Evolutionary conservation across 83 land plant genomes (phyloP), one percentile per base, ranked within the genome.

Genomic region (Picea abies): DNA sequence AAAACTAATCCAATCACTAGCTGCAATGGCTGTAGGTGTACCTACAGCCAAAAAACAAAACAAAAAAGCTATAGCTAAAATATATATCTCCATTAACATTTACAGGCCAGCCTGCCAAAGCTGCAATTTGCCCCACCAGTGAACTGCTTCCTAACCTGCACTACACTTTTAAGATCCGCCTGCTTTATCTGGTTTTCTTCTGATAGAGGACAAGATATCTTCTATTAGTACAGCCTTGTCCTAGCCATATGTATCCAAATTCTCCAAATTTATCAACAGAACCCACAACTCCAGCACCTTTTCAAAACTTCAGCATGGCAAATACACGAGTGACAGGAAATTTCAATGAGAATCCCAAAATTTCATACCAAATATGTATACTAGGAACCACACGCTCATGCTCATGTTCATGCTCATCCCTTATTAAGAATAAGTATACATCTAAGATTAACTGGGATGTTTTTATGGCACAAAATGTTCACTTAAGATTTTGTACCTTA

Each of bases 241-340:
- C 76, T 20, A 72, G 76, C 76, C 78, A 76, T 52, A 17, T 60
- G 25, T 29, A 23, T 76, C 78, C 78, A 76, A 23, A 60, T 76
- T 52, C 78, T 76, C 68, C 9, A 0, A 58, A 52, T 47, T 47
- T 52, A 22, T 16, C 60, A 23, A 52, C 56, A 12, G 52, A 75
- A 52, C 29, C 26, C 78, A 22, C 16, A 49, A 22, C 35, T 76
- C 25, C 32, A 29, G 60, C 17, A 49, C 19, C 12, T 49, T 76
- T n/a, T 12, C 14, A 49, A 22, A 39, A 20, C 52, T 44, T 72
- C 26, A 23, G 20, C 26, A 32, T n/a, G 25, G n/a, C 3, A 76
- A 19, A 72, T 39, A 9, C 23, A 35, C 78, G 10, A 47, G 52
- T 47, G 10, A 47, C 52, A 47, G 52, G 10, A 47, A 7, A 47